phyloP scores from a whole-genome alignment of 345 rosid genomes.

The Cardamine chenopodiifolia region DNA sequence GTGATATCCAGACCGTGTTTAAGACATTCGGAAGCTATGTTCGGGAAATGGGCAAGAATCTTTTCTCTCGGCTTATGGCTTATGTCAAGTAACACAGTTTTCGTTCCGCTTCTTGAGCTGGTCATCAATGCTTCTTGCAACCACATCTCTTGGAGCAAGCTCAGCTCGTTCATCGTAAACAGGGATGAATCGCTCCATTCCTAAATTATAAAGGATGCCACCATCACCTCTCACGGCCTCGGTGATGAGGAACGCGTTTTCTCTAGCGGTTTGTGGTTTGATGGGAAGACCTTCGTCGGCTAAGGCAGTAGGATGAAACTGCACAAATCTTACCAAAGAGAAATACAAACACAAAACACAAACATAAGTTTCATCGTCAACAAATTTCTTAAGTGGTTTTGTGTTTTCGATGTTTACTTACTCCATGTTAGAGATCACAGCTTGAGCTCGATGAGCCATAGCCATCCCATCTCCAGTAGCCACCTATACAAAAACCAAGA shows the following conservation, averaged over 20 bases:
- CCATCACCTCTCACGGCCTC: constrained; percentile 97
- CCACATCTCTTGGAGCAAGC: constrained; percentile 97
- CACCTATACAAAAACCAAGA: constrained; percentile 54
- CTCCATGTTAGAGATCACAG: constrained; percentile 98
- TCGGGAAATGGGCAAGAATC: constrained; percentile 92
- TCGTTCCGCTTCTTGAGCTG: constrained; percentile 80
- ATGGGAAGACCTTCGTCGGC: constrained; percentile 95
- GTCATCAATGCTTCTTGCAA: constrained; percentile 94
- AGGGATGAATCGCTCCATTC: constrained; percentile 89
- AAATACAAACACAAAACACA: constrained; percentile 3
- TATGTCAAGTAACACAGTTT: constrained; percentile 81
- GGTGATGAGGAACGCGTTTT: constrained; percentile 87
- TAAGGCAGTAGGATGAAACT: constrained; percentile 97
- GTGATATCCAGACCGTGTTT: constrained; percentile 79
- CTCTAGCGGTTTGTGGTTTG: constrained; percentile 62
- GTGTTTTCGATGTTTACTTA: constrained; percentile 45
- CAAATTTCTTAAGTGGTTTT: neutral
- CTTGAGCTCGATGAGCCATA: constrained; percentile 95
- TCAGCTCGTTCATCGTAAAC: constrained; percentile 86
- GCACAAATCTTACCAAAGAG: constrained; percentile 72
- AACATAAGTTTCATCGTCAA: constrained; percentile 4
- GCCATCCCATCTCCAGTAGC: constrained; percentile 99
- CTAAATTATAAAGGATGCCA: constrained; percentile 81
- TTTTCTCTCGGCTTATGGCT: constrained; percentile 82
- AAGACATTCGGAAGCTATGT: constrained; percentile 88